A percentile compares a stretch with the other conserved stretches of the same genome.
phyloP scores from a whole-genome alignment of 306 rosid species.

The Cercis canadensis region DNA sequence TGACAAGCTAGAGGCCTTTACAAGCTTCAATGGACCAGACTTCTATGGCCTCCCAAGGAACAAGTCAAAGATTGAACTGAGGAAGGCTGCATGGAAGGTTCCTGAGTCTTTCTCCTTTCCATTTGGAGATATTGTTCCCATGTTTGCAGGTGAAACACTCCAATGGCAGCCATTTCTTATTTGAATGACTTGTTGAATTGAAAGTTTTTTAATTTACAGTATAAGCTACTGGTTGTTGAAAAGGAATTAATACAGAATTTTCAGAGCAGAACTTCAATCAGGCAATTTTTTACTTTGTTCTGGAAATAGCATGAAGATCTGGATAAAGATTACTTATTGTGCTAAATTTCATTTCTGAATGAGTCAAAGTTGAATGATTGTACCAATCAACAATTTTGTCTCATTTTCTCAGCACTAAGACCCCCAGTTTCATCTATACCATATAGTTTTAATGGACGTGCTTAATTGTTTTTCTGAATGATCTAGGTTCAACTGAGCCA shows the following conservation, averaged over 20 bases:
- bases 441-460: no score
- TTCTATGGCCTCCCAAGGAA: constrained; percentile 92
- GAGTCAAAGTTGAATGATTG: no score
- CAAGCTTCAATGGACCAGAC: constrained; percentile 98
- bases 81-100: constrained; percentile 75
- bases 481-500: no score
- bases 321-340: no score
- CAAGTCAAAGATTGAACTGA: constrained; percentile 65
- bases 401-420: no score
- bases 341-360: no score
- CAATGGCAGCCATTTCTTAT: constrained; percentile 75
- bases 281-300: no score
- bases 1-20: constrained; percentile 86
- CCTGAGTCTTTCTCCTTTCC: constrained; percentile 70
- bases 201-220: constrained; percentile 20
- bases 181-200: constrained; percentile 36
- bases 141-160: constrained; percentile 82
- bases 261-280: no score
- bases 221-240: constrained; percentile 11
- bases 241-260: background rate
- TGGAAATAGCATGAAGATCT: no score
- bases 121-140: constrained; percentile 80
- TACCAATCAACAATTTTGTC: no score
- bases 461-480: no score
- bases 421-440: no score